Percentiles rank a stretch among this genome's conserved stretches.
These are phyloP conservation scores for Lepidium aucheri DNA, from an alignment of 345 rosid species.

Conservation along the genomic window DNA sequence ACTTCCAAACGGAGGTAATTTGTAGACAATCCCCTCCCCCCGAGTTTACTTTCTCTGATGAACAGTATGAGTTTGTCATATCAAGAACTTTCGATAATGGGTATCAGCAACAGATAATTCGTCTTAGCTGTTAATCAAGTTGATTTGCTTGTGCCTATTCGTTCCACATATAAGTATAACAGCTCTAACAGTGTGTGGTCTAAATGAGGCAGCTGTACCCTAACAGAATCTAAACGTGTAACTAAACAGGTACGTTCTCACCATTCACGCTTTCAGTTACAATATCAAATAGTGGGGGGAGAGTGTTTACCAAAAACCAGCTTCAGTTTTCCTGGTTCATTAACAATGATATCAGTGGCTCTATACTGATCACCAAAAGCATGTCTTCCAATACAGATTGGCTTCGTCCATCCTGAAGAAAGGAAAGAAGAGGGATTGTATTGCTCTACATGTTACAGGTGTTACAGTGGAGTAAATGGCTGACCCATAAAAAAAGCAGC, in stretches of 20 bases:
- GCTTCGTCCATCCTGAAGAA: constrained; percentile 77
- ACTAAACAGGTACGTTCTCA: not conserved
- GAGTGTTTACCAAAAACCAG: constrained; percentile 54
- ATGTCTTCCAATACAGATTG: constrained; percentile 97
- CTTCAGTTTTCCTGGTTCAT: constrained; percentile 68
- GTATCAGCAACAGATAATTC: not conserved
- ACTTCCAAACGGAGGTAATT: too few relatives aligned
- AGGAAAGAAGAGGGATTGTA: not conserved
- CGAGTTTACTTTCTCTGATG: not conserved
- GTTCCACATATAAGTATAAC: not conserved
- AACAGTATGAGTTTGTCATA: not conserved
- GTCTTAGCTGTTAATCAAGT: not conserved
- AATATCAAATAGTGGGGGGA: not conserved
- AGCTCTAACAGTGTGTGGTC: not conserved
- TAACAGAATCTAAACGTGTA: not conserved
- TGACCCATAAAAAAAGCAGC: not conserved
- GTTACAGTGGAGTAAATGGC: not conserved
- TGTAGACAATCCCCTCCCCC: not conserved
- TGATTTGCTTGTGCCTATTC: not conserved
- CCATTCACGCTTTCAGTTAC: not conserved
- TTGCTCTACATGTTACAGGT: not conserved
- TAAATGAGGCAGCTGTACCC: too few relatives aligned
- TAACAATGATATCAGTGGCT: constrained; percentile 73
- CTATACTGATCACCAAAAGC: constrained; percentile 96
- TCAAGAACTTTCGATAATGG: not conserved